phyloP scores from a whole-genome alignment of 306 rosid species.

The Gastrolobium villosum region DNA sequence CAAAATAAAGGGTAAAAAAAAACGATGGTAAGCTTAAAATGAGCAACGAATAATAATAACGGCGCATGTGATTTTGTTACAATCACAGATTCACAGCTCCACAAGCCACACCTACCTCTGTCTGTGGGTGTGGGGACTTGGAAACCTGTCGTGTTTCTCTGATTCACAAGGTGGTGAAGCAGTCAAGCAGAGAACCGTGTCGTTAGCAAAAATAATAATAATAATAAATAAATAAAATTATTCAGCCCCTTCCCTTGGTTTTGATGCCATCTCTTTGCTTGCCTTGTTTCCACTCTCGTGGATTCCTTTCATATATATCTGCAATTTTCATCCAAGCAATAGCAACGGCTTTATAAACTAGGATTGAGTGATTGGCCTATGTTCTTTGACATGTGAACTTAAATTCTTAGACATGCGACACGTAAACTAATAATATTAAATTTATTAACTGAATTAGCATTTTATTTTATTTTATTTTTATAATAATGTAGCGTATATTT shows the following conservation, averaged over 20 bases:
- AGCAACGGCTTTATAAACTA: slow-evolving; percentile 4
- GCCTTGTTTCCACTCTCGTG: slow-evolving; percentile 19
- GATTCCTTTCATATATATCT: slow-evolving; percentile 30
- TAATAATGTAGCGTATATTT: not conserved
- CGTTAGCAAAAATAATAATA: slow-evolving; percentile 7
- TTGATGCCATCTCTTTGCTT: slow-evolving; percentile 35
- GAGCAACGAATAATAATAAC: slow-evolving; percentile 10
- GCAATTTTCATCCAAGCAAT: slow-evolving; percentile 32
- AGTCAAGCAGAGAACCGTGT: slow-evolving; percentile 42
- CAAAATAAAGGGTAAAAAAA: not conserved
- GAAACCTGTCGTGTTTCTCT: slow-evolving; percentile 53
- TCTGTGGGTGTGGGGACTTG: slow-evolving; percentile 64
- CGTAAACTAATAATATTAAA: not conserved
- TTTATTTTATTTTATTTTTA: not conserved
- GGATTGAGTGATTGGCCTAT: not conserved
- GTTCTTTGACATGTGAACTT: not conserved
- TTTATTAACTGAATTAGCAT: not conserved
- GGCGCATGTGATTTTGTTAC: slow-evolving; percentile 54
- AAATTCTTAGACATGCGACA: not conserved
- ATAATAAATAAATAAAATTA: not conserved
- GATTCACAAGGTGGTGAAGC: slow-evolving; percentile 18
- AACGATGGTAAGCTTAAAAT: not conserved
- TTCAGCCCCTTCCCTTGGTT: slow-evolving; percentile 43
- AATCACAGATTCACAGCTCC: slow-evolving; percentile 46
- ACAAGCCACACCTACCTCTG: slow-evolving; percentile 38